A percentile compares a stretch with the other conserved stretches of the same genome.
Conservation (phyloP, 352 stramenopile species). For the Phytophthora rubi region DNA sequence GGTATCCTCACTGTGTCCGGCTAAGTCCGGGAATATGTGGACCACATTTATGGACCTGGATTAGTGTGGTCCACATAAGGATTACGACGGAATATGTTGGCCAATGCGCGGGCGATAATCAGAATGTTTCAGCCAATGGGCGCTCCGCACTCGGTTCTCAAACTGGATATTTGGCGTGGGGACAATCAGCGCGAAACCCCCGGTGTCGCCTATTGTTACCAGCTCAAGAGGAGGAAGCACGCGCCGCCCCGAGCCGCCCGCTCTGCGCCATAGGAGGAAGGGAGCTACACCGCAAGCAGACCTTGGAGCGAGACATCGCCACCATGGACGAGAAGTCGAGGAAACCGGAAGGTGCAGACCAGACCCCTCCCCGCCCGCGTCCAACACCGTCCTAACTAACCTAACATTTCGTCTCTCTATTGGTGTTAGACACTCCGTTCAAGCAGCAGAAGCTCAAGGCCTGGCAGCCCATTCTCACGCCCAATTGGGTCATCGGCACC, state of each 20-base stretch:
- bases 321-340: slow-evolving; percentile 88
- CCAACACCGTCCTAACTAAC: no score
- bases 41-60: no score
- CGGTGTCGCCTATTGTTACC: slow-evolving; percentile 23
- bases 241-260: slow-evolving; percentile 2
- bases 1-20: no score
- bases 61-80: not conserved
- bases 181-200: slow-evolving; percentile 36
- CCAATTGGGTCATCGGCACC: slow-evolving; percentile 94
- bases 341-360: slow-evolving; percentile 74
- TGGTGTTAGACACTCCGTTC: slow-evolving; percentile 76
- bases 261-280: slow-evolving; percentile 30
- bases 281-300: slow-evolving; percentile 33
- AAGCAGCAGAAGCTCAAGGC: slow-evolving; percentile 93
- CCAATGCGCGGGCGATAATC: slow-evolving; percentile 19
- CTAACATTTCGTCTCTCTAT: not conserved
- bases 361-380: not conserved
- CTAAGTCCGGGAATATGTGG: not conserved
- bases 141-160: not conserved
- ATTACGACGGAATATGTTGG: slow-evolving; percentile 2
- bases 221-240: slow-evolving; percentile 15
- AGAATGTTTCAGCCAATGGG: slow-evolving; percentile 12
- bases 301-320: slow-evolving; percentile 27
- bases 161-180: slow-evolving; percentile 27
- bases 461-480: slow-evolving; percentile 97